A percentile compares a stretch with the other conserved stretches of the same genome.
Evolutionary conservation across 805 yeast genomes (phyloP).

Genomic region (Metschnikowia drakensbergensis): DNA sequence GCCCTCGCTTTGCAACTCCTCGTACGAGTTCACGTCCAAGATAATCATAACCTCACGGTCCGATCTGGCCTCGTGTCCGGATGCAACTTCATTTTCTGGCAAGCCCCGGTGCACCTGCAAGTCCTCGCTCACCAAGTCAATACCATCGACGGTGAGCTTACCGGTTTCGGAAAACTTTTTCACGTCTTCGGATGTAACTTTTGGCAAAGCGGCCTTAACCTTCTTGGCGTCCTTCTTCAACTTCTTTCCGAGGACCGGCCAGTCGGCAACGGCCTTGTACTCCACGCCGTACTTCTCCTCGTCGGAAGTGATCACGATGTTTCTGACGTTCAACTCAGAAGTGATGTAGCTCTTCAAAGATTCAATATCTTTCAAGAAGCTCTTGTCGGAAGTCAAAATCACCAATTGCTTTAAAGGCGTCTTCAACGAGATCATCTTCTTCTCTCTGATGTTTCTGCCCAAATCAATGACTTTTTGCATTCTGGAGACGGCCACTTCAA

Average conservation of each 20-base stretch:
- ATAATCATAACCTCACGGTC: conserved; percentile 87
- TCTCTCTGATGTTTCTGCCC: conserved; percentile 96
- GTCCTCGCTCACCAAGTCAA: conserved; percentile 82
- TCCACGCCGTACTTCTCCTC: conserved; percentile 90
- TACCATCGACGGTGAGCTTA: conserved; percentile 81
- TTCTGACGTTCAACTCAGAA: conserved; percentile 92
- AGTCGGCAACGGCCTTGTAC: conserved; percentile 94
- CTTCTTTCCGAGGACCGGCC: conserved; percentile 98
- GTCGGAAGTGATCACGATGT: conserved; percentile 79
- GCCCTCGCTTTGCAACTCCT: conserved; percentile 90
- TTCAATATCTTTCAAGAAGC: conserved; percentile 72
- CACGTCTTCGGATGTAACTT: conserved; percentile 76
- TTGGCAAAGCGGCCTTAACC: conserved; percentile 91
- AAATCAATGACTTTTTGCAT: conserved; percentile 97
- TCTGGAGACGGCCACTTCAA: conserved; percentile 84
- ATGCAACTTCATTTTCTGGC: conserved; percentile 58
- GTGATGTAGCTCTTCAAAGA: conserved; percentile 72
- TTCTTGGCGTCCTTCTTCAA: conserved; percentile 88
- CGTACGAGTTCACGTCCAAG: conserved; percentile 81
- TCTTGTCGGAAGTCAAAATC: conserved; percentile 74
- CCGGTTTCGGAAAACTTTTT: conserved; percentile 70
- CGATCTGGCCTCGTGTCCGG: conserved; percentile 83
- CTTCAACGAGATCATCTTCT: conserved; percentile 88
- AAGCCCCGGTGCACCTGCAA: conserved; percentile 86
- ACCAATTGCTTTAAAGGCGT: conserved; percentile 89